phyloP scores from a whole-genome alignment of 352 stramenopile species.

The Phytophthora melonis region DNA sequence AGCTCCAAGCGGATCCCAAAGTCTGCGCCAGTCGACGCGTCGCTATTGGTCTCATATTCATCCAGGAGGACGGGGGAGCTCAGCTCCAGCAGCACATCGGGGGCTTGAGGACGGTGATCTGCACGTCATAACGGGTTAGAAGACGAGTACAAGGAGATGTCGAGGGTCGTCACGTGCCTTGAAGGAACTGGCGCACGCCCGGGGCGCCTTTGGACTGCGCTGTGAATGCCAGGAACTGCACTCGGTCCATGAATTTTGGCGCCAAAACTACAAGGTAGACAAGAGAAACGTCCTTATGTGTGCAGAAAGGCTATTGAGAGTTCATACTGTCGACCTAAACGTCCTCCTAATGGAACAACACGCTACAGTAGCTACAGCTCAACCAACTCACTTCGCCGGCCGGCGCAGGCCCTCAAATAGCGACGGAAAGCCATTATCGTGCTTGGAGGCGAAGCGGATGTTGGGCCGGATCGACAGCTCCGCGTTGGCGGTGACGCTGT shows the following conservation, averaged over 20 bases:
- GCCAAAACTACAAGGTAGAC: background rate
- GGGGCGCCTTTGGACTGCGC: constrained; percentile 50
- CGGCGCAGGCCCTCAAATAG: constrained; percentile 49
- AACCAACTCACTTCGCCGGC: constrained; percentile 24
- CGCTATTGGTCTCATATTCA: background rate
- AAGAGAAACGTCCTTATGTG: background rate
- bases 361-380: too few relatives aligned
- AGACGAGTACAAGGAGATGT: background rate
- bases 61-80: constrained; percentile 24
- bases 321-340: constrained; percentile 2
- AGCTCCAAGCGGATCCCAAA: constrained; percentile 58
- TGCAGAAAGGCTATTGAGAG: background rate
- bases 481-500: constrained; percentile 17
- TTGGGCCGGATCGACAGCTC: constrained; percentile 72
- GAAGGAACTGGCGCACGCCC: constrained; percentile 52
- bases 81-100: constrained; percentile 46
- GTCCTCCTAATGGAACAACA: constrained; percentile 17
- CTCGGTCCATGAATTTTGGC: constrained; percentile 10
- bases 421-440: constrained; percentile 52
- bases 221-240: constrained; percentile 43
- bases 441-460: constrained; percentile 72
- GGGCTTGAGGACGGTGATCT: constrained; percentile 53
- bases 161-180: constrained; percentile 28
- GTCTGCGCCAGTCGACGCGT: background rate
- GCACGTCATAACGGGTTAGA: background rate